These are phyloP conservation scores for Sechiopsis laciniata DNA, from an alignment of 306 rosid genomes.

Conservation along the genomic window DNA sequence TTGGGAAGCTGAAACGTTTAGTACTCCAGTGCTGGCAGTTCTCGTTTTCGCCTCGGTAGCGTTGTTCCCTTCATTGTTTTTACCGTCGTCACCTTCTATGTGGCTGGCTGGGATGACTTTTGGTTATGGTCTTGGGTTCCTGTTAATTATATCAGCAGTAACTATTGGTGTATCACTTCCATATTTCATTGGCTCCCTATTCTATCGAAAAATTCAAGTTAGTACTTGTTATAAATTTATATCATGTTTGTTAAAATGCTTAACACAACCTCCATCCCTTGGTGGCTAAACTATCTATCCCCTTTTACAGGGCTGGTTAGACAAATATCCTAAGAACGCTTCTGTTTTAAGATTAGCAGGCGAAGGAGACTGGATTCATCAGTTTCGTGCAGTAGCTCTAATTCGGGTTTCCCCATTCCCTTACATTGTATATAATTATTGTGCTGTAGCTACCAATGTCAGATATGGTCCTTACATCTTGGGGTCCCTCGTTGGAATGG, in stretches of 20 bases:
- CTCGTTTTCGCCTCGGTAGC: conserved; percentile 72
- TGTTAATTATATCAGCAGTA: conserved; percentile 55
- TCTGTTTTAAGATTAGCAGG: conserved; percentile 74
- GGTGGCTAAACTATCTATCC: background rate
- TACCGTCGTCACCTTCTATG: conserved; percentile 96
- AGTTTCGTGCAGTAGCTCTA: conserved; percentile 75
- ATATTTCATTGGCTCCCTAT: conserved; percentile 62
- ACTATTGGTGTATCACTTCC: conserved; percentile 81
- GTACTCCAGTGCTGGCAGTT: conserved; percentile 49
- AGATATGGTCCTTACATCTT: conserved; percentile 72
- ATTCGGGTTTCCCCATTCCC: conserved; percentile 96
- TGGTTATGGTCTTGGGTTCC: conserved; percentile 78
- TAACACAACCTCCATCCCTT: conserved; percentile 5
- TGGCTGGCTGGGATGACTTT: conserved; percentile 92
- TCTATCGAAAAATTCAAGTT: conserved; percentile 68
- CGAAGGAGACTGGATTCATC: conserved; percentile 82
- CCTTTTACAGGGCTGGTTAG: conserved; percentile 68
- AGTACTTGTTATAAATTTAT: conserved; percentile 12
- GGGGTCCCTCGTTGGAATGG: conserved; percentile 83
- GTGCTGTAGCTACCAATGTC: conserved; percentile 86
- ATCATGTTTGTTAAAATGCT: conserved; percentile 5
- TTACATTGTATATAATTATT: conserved; percentile 73
- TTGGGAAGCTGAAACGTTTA: conserved; percentile 68
- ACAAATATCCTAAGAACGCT: conserved; percentile 78
- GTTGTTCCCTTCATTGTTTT: conserved; percentile 58